These are phyloP conservation scores for Henckelia pumila DNA, from an alignment of 257 asterid genomes.

Conservation along the genomic window DNA sequence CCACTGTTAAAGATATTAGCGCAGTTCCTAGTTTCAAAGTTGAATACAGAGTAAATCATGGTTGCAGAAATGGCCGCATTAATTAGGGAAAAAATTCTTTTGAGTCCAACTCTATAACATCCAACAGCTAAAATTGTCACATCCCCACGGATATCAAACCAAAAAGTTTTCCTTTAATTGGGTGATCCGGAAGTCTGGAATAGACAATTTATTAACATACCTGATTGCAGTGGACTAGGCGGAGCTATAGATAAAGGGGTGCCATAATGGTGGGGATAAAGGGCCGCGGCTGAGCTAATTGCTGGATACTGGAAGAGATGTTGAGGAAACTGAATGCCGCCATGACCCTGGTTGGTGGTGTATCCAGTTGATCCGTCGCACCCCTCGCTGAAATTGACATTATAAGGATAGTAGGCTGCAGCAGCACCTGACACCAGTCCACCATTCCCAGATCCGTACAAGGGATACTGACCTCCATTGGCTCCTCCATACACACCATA, in stretches of 20 bases:
- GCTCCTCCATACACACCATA: conserved; percentile 77
- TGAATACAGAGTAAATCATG: neutral
- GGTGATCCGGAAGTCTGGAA: neutral
- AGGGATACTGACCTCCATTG: conserved; percentile 48
- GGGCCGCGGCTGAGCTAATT: conserved; percentile 40
- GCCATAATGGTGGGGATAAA: conserved; percentile 74
- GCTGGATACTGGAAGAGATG: conserved; percentile 72
- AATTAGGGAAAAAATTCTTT: neutral
- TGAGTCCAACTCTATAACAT: neutral
- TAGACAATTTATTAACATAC: conserved; percentile 33
- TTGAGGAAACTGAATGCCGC: conserved; percentile 74
- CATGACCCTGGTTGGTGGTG: conserved; percentile 47
- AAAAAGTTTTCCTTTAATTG: neutral
- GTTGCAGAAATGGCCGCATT: neutral
- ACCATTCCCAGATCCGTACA: conserved; percentile 62
- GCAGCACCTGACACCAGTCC: conserved; percentile 56
- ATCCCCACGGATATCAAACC: neutral
- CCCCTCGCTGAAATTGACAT: conserved; percentile 63
- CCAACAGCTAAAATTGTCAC: neutral
- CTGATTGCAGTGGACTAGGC: conserved; percentile 81
- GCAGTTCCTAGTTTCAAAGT: conserved; percentile 30
- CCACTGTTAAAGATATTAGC: conserved; percentile 86
- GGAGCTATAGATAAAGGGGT: conserved; percentile 76
- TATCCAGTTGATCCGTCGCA: conserved; percentile 50
- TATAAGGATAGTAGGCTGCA: conserved; percentile 65